Percentiles rank a stretch among this genome's conserved stretches.
These are phyloP conservation scores for Pinus taeda DNA, from an alignment of 75 land plant genomes.

Conservation along the genomic window DNA sequence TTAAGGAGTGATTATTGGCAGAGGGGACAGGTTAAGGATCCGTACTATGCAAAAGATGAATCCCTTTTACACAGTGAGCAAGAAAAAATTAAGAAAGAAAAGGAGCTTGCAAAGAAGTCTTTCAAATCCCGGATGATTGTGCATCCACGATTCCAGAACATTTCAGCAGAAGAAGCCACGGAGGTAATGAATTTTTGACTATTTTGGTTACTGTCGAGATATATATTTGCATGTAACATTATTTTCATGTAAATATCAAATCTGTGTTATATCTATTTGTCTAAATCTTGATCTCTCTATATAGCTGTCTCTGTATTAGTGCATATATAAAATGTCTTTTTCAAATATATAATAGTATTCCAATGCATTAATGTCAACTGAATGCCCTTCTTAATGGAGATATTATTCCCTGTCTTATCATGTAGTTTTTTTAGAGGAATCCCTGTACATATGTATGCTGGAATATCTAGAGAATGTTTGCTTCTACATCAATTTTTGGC, in stretches of 20 bases:
- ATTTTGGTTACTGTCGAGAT: not conserved
- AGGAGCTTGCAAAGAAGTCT: conserved; percentile 79
- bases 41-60: conserved; percentile 54
- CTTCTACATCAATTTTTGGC: too few species aligned
- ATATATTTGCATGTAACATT: not conserved
- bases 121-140: conserved; percentile 93
- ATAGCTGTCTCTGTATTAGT: not conserved
- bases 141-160: conserved; percentile 91
- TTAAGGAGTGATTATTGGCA: conserved; percentile 39
- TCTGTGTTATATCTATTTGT: not conserved
- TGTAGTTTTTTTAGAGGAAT: too few species aligned
- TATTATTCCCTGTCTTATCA: too few species aligned
- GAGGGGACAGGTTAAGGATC: conserved; percentile 34
- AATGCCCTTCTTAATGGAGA: too few species aligned
- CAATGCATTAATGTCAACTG: too few species aligned
- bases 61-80: conserved; percentile 47
- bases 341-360: not conserved
- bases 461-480: too few species aligned
- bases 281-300: not conserved
- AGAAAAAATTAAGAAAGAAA: conserved; percentile 71
- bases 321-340: not conserved
- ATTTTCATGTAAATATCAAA: not conserved
- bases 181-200: conserved; percentile 32
- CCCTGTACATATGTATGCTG: too few species aligned
- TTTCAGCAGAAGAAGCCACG: conserved; percentile 77